Evolutionary conservation across 768 basidiomycete species (phyloP).

Genomic region (Suillus placidus): DNA sequence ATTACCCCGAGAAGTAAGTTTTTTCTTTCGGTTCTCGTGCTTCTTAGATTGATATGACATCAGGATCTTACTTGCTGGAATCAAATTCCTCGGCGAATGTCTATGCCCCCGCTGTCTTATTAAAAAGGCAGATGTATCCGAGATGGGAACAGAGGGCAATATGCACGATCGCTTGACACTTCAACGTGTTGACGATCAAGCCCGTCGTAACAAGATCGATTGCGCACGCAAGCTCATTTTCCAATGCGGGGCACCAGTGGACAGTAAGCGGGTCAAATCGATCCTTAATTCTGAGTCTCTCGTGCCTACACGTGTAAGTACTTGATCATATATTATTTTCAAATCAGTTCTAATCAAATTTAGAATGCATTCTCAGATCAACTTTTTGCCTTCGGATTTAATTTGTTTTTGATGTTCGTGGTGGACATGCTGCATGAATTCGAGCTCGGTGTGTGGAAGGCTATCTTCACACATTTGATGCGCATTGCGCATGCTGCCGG

Average conservation of each 20-base stretch:
- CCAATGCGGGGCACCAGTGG: too few relatives aligned
- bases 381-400: constrained; percentile 20
- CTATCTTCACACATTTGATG: constrained; percentile 26
- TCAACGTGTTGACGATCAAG: not conserved
- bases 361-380: constrained; percentile 39
- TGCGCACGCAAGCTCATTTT: constrained; percentile 5
- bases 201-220: not conserved
- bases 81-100: constrained; percentile 26
- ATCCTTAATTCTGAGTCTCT: too few relatives aligned
- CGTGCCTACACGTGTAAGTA: not conserved
- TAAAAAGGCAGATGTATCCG: constrained; percentile 2
- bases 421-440: constrained; percentile 42
- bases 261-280: too few relatives aligned
- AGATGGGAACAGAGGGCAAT: constrained; percentile 17
- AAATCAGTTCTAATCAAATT: not conserved
- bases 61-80: constrained; percentile 23
- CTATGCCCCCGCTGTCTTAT: constrained; percentile 24
- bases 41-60: not conserved
- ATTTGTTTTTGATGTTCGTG: constrained; percentile 29
- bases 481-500: constrained; percentile 22
- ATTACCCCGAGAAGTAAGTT: constrained; percentile 25
- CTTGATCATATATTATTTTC: not conserved
- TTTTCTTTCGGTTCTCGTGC: not conserved
- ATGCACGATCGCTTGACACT: not conserved
- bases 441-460: constrained; percentile 43